phyloP scores from a whole-genome alignment of 1,284 basidiomycete species.

The Tremellales sp. region DNA sequence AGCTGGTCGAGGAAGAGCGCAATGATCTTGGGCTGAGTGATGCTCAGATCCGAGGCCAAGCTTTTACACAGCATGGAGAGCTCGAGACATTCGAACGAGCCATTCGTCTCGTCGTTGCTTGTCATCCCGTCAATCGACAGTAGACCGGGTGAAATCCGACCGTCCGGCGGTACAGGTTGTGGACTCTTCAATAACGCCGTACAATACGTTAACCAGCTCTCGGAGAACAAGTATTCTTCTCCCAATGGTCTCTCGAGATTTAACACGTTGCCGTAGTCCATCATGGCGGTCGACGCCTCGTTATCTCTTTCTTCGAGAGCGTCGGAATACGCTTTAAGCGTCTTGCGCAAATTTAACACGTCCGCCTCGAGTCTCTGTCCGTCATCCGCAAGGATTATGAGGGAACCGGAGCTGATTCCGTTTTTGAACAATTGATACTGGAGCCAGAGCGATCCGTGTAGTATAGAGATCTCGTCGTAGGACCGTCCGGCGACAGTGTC shows the following conservation, averaged over 20 bases:
- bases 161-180: neutral
- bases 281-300: constrained; percentile 21
- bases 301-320: constrained; percentile 43
- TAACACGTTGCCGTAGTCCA: constrained; percentile 23
- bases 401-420: constrained; percentile 62
- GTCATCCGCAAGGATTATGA: constrained; percentile 51
- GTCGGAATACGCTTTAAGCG: constrained; percentile 56
- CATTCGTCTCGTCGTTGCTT: constrained; percentile 23
- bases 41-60: constrained; percentile 59
- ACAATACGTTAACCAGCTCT: constrained; percentile 59
- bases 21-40: constrained; percentile 57
- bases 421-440: constrained; percentile 64
- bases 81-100: constrained; percentile 59
- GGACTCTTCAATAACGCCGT: constrained; percentile 33
- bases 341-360: constrained; percentile 59
- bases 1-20: constrained; percentile 59
- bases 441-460: constrained; percentile 58
- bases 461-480: constrained; percentile 66
- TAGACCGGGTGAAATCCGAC: constrained; percentile 15
- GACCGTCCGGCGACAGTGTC: no score
- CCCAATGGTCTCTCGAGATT: constrained; percentile 11
- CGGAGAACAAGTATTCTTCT: constrained; percentile 60
- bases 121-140: neutral
- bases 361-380: constrained; percentile 46
- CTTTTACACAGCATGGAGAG: constrained; percentile 59